Conservation (phyloP, 768 basidiomycete genomes). For the Hortiboletus campestris region DNA sequence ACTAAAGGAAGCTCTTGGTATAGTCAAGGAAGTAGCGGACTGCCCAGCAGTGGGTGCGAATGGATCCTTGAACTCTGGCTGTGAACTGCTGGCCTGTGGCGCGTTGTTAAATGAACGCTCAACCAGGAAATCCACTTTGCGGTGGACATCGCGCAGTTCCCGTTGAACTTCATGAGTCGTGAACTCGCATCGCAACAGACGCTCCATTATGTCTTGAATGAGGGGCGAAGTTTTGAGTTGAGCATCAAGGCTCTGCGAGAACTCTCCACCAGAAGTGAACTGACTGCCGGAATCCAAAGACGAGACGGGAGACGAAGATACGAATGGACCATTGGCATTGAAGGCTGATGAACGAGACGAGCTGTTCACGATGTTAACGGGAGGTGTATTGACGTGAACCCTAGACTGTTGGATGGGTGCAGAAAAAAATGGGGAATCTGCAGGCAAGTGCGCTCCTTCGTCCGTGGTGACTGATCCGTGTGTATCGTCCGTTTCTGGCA, state of each 20-base stretch:
- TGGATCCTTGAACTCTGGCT: slow-evolving; percentile 83
- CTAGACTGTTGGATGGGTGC: slow-evolving; percentile 38
- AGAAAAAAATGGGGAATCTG: slow-evolving; percentile 39
- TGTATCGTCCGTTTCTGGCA: slow-evolving; percentile 56
- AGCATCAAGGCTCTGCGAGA: slow-evolving; percentile 55
- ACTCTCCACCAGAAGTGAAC: slow-evolving; percentile 48
- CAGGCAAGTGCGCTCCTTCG: slow-evolving; percentile 26
- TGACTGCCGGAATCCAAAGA: slow-evolving; percentile 76
- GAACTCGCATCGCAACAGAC: slow-evolving; percentile 69
- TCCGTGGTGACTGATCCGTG: slow-evolving; percentile 34
- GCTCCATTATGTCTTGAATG: slow-evolving; percentile 73
- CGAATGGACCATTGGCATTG: slow-evolving; percentile 44
- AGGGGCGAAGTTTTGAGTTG: slow-evolving; percentile 76
- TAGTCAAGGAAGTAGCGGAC: slow-evolving; percentile 36
- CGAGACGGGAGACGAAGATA: slow-evolving; percentile 74
- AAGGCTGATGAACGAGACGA: slow-evolving; percentile 42
- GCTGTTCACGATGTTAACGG: slow-evolving; percentile 36
- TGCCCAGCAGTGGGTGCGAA: slow-evolving; percentile 50
- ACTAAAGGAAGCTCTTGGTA: slow-evolving; percentile 61
- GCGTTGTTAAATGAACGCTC: slow-evolving; percentile 52
- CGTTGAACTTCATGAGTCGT: slow-evolving; percentile 70
- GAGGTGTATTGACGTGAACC: slow-evolving; percentile 45
- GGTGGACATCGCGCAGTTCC: slow-evolving; percentile 69
- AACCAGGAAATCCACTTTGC: slow-evolving; percentile 74
- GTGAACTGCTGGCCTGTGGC: slow-evolving; percentile 26